Base-by-base conservation (phyloP, 768 basidiomycete genomes). In the Epithele typhae region DNA sequence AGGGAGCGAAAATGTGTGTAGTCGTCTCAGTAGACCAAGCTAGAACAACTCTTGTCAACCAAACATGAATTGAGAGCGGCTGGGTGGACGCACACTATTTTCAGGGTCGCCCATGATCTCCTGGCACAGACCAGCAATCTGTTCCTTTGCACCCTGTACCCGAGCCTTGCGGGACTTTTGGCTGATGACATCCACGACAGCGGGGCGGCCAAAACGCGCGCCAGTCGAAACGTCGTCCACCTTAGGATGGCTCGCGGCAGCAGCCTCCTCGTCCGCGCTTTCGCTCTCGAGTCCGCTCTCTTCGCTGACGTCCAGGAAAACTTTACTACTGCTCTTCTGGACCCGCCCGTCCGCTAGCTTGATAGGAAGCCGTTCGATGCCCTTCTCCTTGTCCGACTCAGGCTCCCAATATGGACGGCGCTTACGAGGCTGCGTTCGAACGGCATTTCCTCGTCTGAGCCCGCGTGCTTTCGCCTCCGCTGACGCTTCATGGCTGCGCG, bases 101-200 rank as follows among this genome's bases (percentile, higher is more conserved):
- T 99, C 96, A 21, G 95, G 95, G 53, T 98, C 95, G 19, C 87
- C 79, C 39, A 96, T 70, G 44, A 98, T 89, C 57, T 97, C 95
- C 60, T 96, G 92, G 62, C 93, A 96, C 25, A 97, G 81, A 23
- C 77, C 74, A 1, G 93, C 96, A 52, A 98, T 90, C 68, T 98
- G 93, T 60, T 96, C 92, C 58, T 95, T 92, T 12, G 94, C 94
- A 34, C 73, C 72, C 54, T 82, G 81, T 53, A 96, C 70, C 43
- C 84, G 75, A 40, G 71, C 73, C 53, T 75, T 77, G 50, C 84
- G 77, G 19, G 87, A 84, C 55, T 74, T 74, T 50, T 77, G 84
- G 34, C 70, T 67, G 32, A 95, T 69, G 37, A 94, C 73, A 52
- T 86, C 83, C 24, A 79, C 66, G 11, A 95, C 81, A 4, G 90